A percentile compares a stretch with the other conserved stretches of the same genome.
Evolutionary conservation across 176 grass and related monocot species (phyloP).

Genomic region (Typha latifolia): DNA sequence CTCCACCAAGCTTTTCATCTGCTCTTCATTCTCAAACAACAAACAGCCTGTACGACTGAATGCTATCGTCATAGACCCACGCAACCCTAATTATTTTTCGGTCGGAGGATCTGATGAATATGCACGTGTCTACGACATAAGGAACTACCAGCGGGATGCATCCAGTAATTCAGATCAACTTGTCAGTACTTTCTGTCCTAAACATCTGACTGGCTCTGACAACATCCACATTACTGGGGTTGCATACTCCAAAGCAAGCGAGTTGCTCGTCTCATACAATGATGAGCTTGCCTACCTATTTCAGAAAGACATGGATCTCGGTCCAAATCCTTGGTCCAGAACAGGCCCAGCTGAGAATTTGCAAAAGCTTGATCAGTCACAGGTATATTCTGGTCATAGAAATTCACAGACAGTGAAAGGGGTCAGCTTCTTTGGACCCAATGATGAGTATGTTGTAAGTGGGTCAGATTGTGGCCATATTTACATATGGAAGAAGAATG

Average conservation of each 20-base stretch:
- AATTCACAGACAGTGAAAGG: conserved; percentile 78
- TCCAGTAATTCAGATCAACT: conserved; percentile 37
- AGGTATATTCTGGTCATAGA: conserved; percentile 64
- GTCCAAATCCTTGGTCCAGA: conserved; percentile 29
- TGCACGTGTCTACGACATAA: conserved; percentile 67
- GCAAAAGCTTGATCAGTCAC: conserved; percentile 28
- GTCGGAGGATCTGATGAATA: conserved; percentile 67
- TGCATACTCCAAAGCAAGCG: conserved; percentile 55
- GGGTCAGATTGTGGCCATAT: conserved; percentile 88
- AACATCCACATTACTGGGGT: conserved; percentile 51
- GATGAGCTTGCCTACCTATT: conserved; percentile 77
- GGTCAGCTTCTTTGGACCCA: conserved; percentile 71
- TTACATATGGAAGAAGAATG: conserved; percentile 76
- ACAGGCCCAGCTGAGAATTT: conserved; percentile 22
- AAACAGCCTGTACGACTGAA: conserved; percentile 41
- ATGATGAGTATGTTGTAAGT: conserved; percentile 71
- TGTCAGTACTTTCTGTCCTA: conserved; percentile 59
- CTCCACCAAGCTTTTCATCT: conserved; percentile 57
- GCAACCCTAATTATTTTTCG: conserved; percentile 56
- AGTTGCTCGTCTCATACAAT: conserved; percentile 80
- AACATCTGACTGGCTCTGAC: conserved; percentile 42
- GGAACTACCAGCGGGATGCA: conserved; percentile 32
- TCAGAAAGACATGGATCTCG: conserved; percentile 50
- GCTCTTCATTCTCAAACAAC: conserved; percentile 49
- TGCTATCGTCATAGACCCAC: conserved; percentile 61